Base-by-base conservation (phyloP, 169 alveolate genomes). In the Plasmodium berghei region DNA sequence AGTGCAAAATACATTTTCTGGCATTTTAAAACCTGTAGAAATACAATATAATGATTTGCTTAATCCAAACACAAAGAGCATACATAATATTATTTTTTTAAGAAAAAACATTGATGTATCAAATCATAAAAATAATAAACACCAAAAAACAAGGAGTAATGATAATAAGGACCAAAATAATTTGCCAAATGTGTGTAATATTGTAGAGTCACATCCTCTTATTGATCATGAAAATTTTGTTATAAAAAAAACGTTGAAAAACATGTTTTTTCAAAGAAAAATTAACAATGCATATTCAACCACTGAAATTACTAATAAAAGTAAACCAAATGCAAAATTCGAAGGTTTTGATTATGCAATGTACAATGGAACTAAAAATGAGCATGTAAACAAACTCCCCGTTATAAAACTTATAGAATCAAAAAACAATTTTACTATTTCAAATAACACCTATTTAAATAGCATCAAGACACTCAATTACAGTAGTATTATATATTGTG, bases 361-460 rank as follows among this genome's bases (percentile, higher is more conserved):
- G 71, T 49, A 40, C 59, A 42, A 52, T 72, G 62, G 22, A 66
- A 54, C 45, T 16, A 64, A 80, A 46, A 40, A 80, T 66, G 42
- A 54, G 18, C 85, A 54, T 28, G 16, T 5, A 26, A 28, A 64
- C 16, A 49, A 72, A 9, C 52, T 26, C n/a, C 14, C 49, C 18
- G 5, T 72, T 64, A n/a, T 52, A 26, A 18, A 52, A 10, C 6
- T 9, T 40, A 2, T 67, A 24, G 16, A 40, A 62, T 56, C 66
- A 9, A 26, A 45, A 45, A 74, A 56, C 22, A 74, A 26, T 61
- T 48, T 9, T 18, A 14, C 40, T 3, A 56, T 55, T 67, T 10
- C 24, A 67, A 80, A 80, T 80, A 80, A 52, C 67, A 9, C 55
- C 46, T 67, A 80, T 67, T 20, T 71, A 70, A 74, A 74, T 40